Conservation (phyloP, 371 early-diverging fungal species). For the Coemansia sp. region DNA sequence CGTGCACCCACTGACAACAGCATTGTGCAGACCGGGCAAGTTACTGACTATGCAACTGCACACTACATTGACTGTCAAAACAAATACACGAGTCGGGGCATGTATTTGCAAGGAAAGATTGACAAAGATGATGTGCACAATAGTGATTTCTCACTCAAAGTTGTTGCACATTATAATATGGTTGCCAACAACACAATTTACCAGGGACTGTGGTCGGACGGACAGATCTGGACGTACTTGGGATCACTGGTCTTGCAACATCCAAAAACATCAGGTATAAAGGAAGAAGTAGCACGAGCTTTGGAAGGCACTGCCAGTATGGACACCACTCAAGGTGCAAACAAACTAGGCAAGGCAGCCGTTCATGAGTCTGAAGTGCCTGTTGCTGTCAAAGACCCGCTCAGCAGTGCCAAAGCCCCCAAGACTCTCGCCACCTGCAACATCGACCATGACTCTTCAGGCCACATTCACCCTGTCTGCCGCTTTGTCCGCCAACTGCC, state of each 20-base stretch:
- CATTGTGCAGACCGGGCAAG: slow-evolving; percentile 33
- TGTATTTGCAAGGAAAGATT: slow-evolving; percentile 39
- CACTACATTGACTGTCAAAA: slow-evolving; percentile 29
- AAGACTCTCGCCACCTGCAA: slow-evolving; percentile 46
- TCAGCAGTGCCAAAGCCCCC: slow-evolving; percentile 27
- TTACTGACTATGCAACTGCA: slow-evolving; percentile 40
- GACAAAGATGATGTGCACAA: slow-evolving; percentile 19
- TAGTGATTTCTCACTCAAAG: slow-evolving; percentile 31
- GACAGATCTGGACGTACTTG: slow-evolving; percentile 49
- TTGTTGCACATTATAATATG: slow-evolving; percentile 49
- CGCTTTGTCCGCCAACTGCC: slow-evolving; percentile 43
- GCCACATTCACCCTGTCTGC: slow-evolving; percentile 38
- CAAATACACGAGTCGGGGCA: slow-evolving; percentile 7
- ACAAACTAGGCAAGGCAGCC: background rate
- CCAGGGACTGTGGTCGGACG: slow-evolving; percentile 49
- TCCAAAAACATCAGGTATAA: slow-evolving; percentile 33
- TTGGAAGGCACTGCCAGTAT: slow-evolving; percentile 32
- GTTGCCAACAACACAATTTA: slow-evolving; percentile 48
- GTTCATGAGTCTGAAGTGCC: slow-evolving; percentile 4
- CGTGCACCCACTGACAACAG: slow-evolving; percentile 23
- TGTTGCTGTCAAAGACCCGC: slow-evolving; percentile 19
- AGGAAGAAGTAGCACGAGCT: slow-evolving; percentile 41
- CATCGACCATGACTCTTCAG: slow-evolving; percentile 34
- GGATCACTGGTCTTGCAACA: slow-evolving; percentile 46
- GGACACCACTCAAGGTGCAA: background rate